These are phyloP conservation scores for Teratosphaeria gauchensis DNA, from an alignment of 2,329 filamentous ascomycete genomes.

Conservation along the genomic window DNA sequence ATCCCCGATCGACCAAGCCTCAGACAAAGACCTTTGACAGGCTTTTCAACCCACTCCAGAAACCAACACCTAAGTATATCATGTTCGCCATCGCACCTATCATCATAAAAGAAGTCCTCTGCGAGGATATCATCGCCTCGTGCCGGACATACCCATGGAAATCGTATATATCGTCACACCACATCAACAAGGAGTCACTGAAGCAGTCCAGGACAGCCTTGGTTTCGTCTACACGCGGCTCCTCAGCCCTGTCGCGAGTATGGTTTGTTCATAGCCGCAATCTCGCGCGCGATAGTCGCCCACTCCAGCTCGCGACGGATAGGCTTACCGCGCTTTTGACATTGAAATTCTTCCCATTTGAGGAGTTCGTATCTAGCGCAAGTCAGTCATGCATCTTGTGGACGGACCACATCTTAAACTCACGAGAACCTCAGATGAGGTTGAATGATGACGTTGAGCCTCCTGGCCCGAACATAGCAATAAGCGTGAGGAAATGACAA, in stretches of 20 bases:
- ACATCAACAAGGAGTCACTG: not conserved
- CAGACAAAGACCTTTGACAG: not conserved
- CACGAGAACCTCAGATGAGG: conserved; percentile 86
- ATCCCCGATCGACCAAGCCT: not conserved
- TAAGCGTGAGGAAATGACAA: conserved; percentile 88
- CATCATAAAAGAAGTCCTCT: not conserved
- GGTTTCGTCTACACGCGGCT: not conserved
- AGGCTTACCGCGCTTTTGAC: conserved; percentile 42
- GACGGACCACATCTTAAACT: conserved; percentile 11
- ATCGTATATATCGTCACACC: not conserved
- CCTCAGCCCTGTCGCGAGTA: conserved; percentile 57
- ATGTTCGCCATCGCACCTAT: not conserved
- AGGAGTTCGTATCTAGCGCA: conserved; percentile 63
- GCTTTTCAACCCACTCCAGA: not conserved
- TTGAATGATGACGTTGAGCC: conserved; percentile 96
- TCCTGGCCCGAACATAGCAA: conserved; percentile 85
- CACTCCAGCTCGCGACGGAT: conserved; percentile 79
- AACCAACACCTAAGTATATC: not conserved
- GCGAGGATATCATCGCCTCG: not conserved
- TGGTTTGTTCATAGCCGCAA: conserved; percentile 90
- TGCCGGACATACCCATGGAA: not conserved
- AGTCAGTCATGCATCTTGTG: conserved; percentile 3
- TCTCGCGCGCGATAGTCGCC: conserved; percentile 77
- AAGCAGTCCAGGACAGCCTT: not conserved
- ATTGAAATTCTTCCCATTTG: conserved; percentile 83